These are phyloP conservation scores for Hyphodiscus sp. DNA, from an alignment of 2,329 filamentous ascomycete species.

Conservation along the genomic window DNA sequence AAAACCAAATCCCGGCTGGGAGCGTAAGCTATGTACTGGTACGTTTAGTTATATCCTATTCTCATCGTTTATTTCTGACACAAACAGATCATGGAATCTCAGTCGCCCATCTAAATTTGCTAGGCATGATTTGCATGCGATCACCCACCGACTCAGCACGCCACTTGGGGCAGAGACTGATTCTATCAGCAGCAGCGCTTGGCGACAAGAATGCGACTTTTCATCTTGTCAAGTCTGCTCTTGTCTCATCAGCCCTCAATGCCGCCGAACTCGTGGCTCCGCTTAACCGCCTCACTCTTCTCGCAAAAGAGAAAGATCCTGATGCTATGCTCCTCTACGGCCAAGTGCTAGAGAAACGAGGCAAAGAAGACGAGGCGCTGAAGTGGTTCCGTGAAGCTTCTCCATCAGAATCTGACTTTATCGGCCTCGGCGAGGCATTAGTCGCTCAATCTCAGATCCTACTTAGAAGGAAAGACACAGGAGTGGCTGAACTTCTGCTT, in stretches of 20 bases:
- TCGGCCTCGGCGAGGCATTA: slow-evolving; percentile 24
- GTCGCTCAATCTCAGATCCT: slow-evolving; percentile 20
- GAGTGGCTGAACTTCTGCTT: slow-evolving; percentile 21
- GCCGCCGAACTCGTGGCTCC: slow-evolving; percentile 3
- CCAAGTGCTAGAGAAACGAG: slow-evolving; percentile 17
- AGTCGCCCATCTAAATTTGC: slow-evolving; percentile 16
- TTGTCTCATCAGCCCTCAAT: slow-evolving; percentile 5
- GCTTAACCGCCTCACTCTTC: slow-evolving; percentile 15
- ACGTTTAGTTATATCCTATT: neutral
- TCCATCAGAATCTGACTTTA: slow-evolving; percentile 13
- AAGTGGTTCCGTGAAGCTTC: slow-evolving; percentile 22
- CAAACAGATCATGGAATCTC: slow-evolving; percentile 20
- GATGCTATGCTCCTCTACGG: slow-evolving; percentile 27
- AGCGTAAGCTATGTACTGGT: slow-evolving; percentile 21
- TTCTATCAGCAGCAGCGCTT: slow-evolving; percentile 22
- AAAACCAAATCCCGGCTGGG: slow-evolving; percentile 9
- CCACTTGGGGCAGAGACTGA: slow-evolving; percentile 17
- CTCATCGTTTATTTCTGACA: neutral
- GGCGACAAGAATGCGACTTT: slow-evolving; percentile 25
- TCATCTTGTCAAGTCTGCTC: slow-evolving; percentile 16
- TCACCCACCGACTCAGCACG: slow-evolving; percentile 14
- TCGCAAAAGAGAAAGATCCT: slow-evolving; percentile 24
- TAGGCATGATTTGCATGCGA: slow-evolving; percentile 21
- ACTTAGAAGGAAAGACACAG: slow-evolving; percentile 6
- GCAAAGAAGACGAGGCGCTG: slow-evolving; percentile 19